Base-by-base conservation (phyloP, 2,329 filamentous ascomycete species). In the Trichoderma breve region DNA sequence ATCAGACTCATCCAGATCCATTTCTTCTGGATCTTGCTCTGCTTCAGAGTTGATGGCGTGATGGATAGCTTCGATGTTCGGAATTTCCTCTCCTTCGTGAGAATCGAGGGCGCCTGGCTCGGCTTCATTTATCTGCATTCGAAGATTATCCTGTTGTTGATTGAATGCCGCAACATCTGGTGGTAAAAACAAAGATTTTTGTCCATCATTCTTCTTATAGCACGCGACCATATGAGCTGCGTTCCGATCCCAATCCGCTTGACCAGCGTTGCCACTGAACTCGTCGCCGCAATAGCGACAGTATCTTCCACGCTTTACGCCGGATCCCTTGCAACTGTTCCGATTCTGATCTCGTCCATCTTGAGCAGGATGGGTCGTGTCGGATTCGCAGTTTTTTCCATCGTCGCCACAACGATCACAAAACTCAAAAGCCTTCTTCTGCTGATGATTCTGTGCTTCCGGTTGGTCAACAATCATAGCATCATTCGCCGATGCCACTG, bases 381-480 rank as follows among this genome's bases (percentile, higher is more conserved):
- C 34, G 18, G 71, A 36, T 36, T 71, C 73, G 39, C 73, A 73
- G 9, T 32, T 11, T 4, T 34, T 43, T 14, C 28, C 26, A 14
- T 73, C 51, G 2, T 68, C 65, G 5, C 72, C 73, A 47, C 73
- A 74, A 3, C 66, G 63, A 60, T 72, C 70, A 24, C 73, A 73
- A n/a, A 73, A 74, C 6, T 26, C 32, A 21, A 57, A 11, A 6
- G 6, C 3, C 15, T 11, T 57, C 32, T 11, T 15, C 2, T 14
- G 53, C 5, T 3, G 55, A 28, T 30, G 9, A 0, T 21, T 21
- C 24, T 34, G 36, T 3, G 36, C 2, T 32, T 15, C 24, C 3
- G 21, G 2, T 3, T 6, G 55, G 15, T 43, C 18, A n/a, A 43
- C 7, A 43, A 9, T 0, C 39, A 43, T 43, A 3, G 4, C 39